These are phyloP conservation scores for Condylostoma magnum DNA, from an alignment of 169 alveolate species.

Conservation along the genomic window DNA sequence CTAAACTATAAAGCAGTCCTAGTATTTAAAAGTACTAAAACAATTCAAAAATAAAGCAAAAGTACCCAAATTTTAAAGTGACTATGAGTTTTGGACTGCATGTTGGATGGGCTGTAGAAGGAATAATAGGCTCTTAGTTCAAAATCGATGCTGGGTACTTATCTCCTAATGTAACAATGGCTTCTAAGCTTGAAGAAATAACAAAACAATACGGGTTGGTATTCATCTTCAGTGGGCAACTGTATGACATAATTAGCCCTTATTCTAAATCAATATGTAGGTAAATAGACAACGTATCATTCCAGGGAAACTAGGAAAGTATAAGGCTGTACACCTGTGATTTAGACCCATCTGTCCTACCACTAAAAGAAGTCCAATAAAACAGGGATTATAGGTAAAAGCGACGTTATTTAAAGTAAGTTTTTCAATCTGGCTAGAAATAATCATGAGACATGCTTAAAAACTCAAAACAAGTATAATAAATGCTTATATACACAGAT, in stretches of 20 bases:
- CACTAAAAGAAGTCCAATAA: too few relatives aligned
- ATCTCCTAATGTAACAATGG: slow-evolving; percentile 54
- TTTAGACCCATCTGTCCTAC: slow-evolving; percentile 46
- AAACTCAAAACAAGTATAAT: too few relatives aligned
- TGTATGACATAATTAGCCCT: too few relatives aligned
- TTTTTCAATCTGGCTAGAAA: too few relatives aligned
- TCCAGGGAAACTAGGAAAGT: slow-evolving; percentile 89
- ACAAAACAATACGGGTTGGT: slow-evolving; percentile 79
- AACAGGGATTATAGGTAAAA: too few relatives aligned
- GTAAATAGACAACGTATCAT: slow-evolving; percentile 87
- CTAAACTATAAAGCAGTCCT: slow-evolving; percentile 63
- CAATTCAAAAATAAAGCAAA: too few relatives aligned
- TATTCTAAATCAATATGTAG: slow-evolving; percentile 76
- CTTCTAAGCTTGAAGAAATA: slow-evolving; percentile 30
- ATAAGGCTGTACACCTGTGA: slow-evolving; percentile 87
- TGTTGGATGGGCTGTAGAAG: slow-evolving; percentile 67
- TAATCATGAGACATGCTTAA: too few relatives aligned
- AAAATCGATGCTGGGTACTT: slow-evolving; percentile 68
- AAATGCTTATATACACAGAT: too few relatives aligned
- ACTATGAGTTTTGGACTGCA: slow-evolving; percentile 81
- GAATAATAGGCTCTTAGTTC: slow-evolving; percentile 66
- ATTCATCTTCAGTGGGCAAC: slow-evolving; percentile 57
- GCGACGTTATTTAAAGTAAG: too few relatives aligned
- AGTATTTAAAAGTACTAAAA: slow-evolving; percentile 71
- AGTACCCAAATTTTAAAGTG: too few relatives aligned